A percentile compares a stretch with the other conserved stretches of the same genome.
phyloP scores from a whole-genome alignment of 208 protist genomes.

The Wallacemonas sp. region DNA sequence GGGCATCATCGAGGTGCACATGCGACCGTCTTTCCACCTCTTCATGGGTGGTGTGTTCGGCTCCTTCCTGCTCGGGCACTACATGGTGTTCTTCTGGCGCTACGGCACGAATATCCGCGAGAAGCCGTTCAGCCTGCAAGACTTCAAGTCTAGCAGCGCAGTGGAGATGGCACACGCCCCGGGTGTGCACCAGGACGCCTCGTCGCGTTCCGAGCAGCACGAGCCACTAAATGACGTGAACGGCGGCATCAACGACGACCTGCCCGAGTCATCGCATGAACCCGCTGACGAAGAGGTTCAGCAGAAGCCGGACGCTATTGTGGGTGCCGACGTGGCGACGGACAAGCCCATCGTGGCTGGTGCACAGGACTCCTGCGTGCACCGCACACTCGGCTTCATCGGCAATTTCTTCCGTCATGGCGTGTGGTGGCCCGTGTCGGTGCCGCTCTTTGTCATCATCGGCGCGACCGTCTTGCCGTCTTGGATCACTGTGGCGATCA shows the following conservation, averaged over 20 bases:
- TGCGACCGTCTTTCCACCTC: slow-evolving; percentile 3
- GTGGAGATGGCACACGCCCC: too few relatives aligned
- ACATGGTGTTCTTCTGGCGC: slow-evolving; percentile 6
- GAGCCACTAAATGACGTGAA: too few relatives aligned
- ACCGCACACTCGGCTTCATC: neutral
- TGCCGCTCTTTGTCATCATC: neutral
- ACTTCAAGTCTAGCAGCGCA: neutral
- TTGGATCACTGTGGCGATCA: neutral
- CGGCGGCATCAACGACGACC: too few relatives aligned
- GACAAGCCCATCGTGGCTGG: too few relatives aligned
- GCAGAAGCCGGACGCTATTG: too few relatives aligned
- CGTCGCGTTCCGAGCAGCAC: too few relatives aligned
- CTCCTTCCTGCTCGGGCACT: slow-evolving; percentile 9
- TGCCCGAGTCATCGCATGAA: too few relatives aligned
- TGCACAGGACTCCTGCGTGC: too few relatives aligned
- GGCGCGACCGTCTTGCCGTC: neutral
- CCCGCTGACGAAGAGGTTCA: too few relatives aligned
- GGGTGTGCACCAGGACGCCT: too few relatives aligned
- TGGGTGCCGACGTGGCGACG: too few relatives aligned
- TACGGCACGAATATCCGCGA: slow-evolving; percentile 7
- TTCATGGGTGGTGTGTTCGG: slow-evolving; percentile 4
- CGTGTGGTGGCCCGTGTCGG: slow-evolving; percentile 8
- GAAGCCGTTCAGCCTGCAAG: neutral
- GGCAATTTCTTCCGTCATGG: neutral
- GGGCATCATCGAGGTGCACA: slow-evolving; percentile 7